Evolutionary conservation across 2,329 filamentous ascomycete genomes (phyloP), one percentile per base, ranked within the genome.

Genomic region (Neonectria faginata): DNA sequence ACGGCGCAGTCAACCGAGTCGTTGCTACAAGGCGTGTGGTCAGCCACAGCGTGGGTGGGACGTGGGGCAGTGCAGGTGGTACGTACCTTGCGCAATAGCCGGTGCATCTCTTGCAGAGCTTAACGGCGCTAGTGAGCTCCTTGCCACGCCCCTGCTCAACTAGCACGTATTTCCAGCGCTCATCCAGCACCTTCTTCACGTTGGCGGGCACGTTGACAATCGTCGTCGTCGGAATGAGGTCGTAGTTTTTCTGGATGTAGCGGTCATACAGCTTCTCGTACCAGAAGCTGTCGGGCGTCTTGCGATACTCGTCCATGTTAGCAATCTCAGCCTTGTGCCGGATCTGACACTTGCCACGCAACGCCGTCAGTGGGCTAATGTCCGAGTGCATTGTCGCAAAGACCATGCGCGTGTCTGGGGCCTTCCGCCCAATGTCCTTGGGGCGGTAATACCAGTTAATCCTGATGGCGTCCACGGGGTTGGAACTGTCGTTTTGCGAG

Each of bases 331-430:
- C 92, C 72, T 92, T 90, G 83, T 99, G 96, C 78, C 88, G 86
- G 78, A 99, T 96, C 69, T 91, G 89, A 80, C 95, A 98, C 82
- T 97, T 97, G 71, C 96, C 96, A 75, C 96, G 93, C 72, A 99
- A 84, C 50, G 96, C 93, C 55, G 94, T 94, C 74, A 99, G 85
- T 62, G 96, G 96, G 77, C 93, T 97, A 67, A 94, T 91, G 82
- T 99, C 96, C 27, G 96, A 98, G 80, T 99, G 96, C 96, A 99
- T 99, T 31, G 96, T 97, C 67, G 94, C 95, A 80, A 95, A 97
- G 57, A 99, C 89, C 74, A 95, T 85, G 67, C 96, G 92, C 64
- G 92, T 95, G 83, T 99, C 96, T 78, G 92, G 91, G 72, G 92
- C 91, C 81, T 94, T 96, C 72, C 94, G 92, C 71, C 93, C 92